Evolutionary conservation across 2,329 filamentous ascomycete genomes (phyloP).

Genomic region (Lasiodiplodia hormozganensis): DNA sequence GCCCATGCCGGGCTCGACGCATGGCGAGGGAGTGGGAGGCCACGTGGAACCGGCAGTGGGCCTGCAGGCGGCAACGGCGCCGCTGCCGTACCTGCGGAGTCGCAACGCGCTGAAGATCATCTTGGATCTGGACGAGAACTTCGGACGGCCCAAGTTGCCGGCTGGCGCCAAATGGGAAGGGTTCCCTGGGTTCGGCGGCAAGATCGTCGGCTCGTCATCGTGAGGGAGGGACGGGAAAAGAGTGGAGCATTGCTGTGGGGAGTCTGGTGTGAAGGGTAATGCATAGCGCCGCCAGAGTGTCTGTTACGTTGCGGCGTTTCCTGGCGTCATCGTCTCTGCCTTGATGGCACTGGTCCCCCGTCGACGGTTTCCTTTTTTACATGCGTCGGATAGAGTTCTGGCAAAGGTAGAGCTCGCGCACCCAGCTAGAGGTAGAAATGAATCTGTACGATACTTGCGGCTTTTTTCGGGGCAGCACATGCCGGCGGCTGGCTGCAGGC

Average conservation of each 20-base stretch:
- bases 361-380: not conserved
- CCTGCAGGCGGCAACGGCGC: slow-evolving; percentile 68
- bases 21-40: slow-evolving; percentile 59
- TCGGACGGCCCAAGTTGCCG: slow-evolving; percentile 74
- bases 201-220: slow-evolving; percentile 35
- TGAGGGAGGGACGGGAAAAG: slow-evolving; percentile 31
- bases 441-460: slow-evolving; percentile 16
- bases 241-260: slow-evolving; percentile 15
- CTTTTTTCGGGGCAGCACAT: slow-evolving; percentile 10
- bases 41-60: slow-evolving; percentile 69
- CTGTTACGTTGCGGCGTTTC: slow-evolving; percentile 21
- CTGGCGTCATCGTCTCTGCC: slow-evolving; percentile 17
- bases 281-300: slow-evolving; percentile 19
- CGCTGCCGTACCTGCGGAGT: slow-evolving; percentile 73
- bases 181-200: slow-evolving; percentile 46
- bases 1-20: slow-evolving; percentile 72
- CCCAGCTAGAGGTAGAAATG: slow-evolving; percentile 22
- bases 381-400: slow-evolving; percentile 9
- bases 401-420: slow-evolving; percentile 24
- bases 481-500: slow-evolving; percentile 18
- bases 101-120: slow-evolving; percentile 95
- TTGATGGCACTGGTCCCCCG: slow-evolving; percentile 25
- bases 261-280: slow-evolving; percentile 29
- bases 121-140: slow-evolving; percentile 90
- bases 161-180: slow-evolving; percentile 44